Percentiles rank a stretch among this genome's conserved stretches.
Conservation (phyloP, 768 basidiomycete genomes). For the Tephrocybe sp. region DNA sequence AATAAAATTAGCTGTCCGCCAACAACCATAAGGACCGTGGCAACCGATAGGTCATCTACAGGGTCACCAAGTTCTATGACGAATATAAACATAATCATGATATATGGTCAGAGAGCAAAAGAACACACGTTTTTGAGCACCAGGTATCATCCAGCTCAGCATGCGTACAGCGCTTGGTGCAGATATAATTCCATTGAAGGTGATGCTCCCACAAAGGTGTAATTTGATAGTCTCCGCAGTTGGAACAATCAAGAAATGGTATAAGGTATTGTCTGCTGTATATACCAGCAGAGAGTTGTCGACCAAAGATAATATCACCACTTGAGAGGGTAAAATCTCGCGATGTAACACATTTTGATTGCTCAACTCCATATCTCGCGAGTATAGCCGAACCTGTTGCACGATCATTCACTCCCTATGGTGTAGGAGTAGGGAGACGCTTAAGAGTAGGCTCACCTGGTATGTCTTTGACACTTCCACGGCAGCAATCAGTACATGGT, state of each 20-base stretch:
- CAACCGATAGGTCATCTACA: conserved; percentile 86
- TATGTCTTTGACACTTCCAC: conserved; percentile 80
- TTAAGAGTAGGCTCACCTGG: conserved; percentile 49
- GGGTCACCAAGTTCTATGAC: conserved; percentile 96
- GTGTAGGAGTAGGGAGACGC: conserved; percentile 1
- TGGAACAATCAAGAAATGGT: conserved; percentile 89
- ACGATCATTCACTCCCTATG: conserved; percentile 3
- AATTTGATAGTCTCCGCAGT: conserved; percentile 81
- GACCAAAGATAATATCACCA: conserved; percentile 86
- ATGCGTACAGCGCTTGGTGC: conserved; percentile 83
- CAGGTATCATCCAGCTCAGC: conserved; percentile 96
- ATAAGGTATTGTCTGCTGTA: conserved; percentile 89
- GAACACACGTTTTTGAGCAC: conserved; percentile 83
- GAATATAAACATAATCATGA: conserved; percentile 7
- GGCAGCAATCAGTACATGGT: conserved; percentile 90
- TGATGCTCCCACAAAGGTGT: conserved; percentile 92
- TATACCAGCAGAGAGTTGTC: conserved; percentile 96
- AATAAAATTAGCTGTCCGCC: conserved; percentile 89
- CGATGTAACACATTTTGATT: conserved; percentile 83
- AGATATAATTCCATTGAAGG: conserved; percentile 87
- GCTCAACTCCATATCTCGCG: conserved; percentile 85
- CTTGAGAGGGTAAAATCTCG: conserved; percentile 72
- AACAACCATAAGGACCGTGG: conserved; percentile 94
- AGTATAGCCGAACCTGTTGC: conserved; percentile 85
- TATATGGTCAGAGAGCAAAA: neutral